These are phyloP conservation scores for Ceratobasidium sp. DNA, from an alignment of 1,284 basidiomycete genomes.

Conservation along the genomic window DNA sequence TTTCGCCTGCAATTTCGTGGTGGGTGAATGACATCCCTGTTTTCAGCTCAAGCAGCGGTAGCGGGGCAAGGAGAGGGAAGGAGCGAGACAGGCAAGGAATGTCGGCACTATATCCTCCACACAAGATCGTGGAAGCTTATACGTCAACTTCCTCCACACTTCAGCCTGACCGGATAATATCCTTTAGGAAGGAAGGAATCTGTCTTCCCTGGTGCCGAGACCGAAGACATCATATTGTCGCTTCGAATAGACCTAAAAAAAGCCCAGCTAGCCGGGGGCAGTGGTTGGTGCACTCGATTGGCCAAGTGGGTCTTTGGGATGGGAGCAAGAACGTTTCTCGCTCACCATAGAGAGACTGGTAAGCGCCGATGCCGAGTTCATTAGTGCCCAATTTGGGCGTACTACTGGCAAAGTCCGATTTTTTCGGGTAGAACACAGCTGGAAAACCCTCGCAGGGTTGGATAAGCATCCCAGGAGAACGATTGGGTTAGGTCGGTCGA, in stretches of 20 bases:
- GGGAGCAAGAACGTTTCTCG: neutral
- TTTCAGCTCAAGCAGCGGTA: neutral
- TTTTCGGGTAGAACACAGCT: neutral
- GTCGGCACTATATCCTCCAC: neutral
- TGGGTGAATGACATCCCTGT: constrained; percentile 17
- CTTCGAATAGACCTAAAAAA: constrained; percentile 14
- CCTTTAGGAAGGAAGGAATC: constrained; percentile 1
- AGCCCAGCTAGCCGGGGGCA: neutral
- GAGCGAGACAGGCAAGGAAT: neutral
- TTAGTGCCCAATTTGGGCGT: neutral
- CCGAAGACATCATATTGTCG: neutral
- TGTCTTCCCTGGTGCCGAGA: neutral
- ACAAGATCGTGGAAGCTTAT: neutral
- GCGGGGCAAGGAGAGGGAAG: neutral
- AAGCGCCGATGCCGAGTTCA: neutral
- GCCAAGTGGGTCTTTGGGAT: neutral
- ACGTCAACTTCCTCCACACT: neutral
- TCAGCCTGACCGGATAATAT: neutral
- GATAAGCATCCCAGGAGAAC: too few species aligned
- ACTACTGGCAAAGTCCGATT: neutral
- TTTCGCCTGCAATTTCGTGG: constrained; percentile 33
- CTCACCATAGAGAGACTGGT: neutral
- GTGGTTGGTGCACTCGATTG: neutral
- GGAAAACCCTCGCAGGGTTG: too few species aligned
- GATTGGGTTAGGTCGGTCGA: too few species aligned